These are phyloP conservation scores for Urostyla sp. DNA, from an alignment of 73 alveolate species.

Conservation along the genomic window DNA sequence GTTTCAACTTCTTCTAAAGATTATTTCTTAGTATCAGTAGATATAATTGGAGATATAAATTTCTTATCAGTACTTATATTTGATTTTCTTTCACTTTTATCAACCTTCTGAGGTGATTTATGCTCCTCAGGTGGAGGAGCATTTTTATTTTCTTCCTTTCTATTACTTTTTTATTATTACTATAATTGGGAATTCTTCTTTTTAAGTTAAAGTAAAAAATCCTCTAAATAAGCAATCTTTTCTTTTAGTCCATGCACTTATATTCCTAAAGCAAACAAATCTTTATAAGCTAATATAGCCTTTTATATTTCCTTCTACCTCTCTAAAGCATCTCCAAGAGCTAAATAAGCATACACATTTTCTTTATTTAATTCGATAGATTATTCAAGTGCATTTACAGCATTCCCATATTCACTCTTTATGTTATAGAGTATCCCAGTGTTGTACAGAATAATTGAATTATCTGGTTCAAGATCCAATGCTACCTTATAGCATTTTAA, in stretches of 20 bases:
- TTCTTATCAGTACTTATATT: background rate
- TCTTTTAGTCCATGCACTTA: conserved; percentile 70
- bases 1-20: no score
- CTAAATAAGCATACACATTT: conserved; percentile 69
- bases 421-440: conserved; percentile 68
- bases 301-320: conserved; percentile 57
- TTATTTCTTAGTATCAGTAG: no score
- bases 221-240: conserved; percentile 66
- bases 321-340: conserved; percentile 74
- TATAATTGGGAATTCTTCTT: background rate
- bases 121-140: conserved; percentile 2
- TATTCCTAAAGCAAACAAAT: conserved; percentile 49
- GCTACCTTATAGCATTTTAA: conserved; percentile 70
- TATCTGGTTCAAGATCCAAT: conserved; percentile 78
- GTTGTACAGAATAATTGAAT: conserved; percentile 68
- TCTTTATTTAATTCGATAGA: conserved; percentile 39
- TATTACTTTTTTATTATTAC: background rate
- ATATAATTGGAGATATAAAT: no score
- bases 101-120: background rate
- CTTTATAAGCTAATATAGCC: conserved; percentile 64
- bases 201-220: conserved; percentile 18
- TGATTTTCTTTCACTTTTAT: conserved; percentile 16
- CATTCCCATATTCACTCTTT: conserved; percentile 61
- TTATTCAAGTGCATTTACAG: conserved; percentile 51
- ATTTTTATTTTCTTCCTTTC: background rate